A percentile compares a stretch with the other conserved stretches of the same genome.
These are phyloP conservation scores for Rubus idaeus DNA, from an alignment of 306 rosid species.

Conservation along the genomic window DNA sequence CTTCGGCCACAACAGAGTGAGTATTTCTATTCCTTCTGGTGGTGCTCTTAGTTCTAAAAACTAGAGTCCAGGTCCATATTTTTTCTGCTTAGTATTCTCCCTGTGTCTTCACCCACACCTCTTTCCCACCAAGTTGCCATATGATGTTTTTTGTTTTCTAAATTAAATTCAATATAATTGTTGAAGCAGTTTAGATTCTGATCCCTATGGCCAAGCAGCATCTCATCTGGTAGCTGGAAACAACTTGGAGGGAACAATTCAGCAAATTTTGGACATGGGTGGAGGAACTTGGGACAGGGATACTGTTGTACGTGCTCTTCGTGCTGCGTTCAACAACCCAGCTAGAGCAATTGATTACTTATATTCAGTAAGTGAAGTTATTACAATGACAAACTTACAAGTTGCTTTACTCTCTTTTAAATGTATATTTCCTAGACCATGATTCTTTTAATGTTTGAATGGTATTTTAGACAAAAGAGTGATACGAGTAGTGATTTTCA, in stretches of 20 bases:
- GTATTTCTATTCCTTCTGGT: constrained; percentile 6
- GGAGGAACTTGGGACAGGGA: constrained; percentile 96
- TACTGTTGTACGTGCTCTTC: constrained; percentile 82
- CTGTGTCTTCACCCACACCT: background rate
- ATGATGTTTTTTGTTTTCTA: background rate
- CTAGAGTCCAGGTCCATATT: background rate
- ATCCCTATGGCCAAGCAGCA: constrained; percentile 78
- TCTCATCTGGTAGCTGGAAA: constrained; percentile 87
- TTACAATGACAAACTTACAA: background rate
- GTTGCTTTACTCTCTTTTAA: background rate
- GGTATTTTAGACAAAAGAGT: background rate
- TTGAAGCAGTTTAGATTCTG: constrained; percentile 57
- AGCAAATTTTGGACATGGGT: constrained; percentile 87
- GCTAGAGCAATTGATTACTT: constrained; percentile 94
- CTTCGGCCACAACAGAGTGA: constrained; percentile 48
- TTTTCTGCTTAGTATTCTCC: constrained; percentile 6
- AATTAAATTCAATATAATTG: constrained; percentile 2
- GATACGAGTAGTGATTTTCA: background rate
- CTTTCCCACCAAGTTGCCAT: background rate
- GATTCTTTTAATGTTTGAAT: background rate
- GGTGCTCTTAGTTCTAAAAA: background rate
- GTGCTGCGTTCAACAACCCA: constrained; percentile 94
- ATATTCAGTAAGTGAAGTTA: constrained; percentile 65
- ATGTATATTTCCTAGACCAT: background rate
- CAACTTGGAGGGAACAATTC: constrained; percentile 72